Percentiles rank a stretch among this genome's conserved stretches.
Conservation (phyloP, 1,284 basidiomycete genomes). For the Cryptococcus hybrid region DNA sequence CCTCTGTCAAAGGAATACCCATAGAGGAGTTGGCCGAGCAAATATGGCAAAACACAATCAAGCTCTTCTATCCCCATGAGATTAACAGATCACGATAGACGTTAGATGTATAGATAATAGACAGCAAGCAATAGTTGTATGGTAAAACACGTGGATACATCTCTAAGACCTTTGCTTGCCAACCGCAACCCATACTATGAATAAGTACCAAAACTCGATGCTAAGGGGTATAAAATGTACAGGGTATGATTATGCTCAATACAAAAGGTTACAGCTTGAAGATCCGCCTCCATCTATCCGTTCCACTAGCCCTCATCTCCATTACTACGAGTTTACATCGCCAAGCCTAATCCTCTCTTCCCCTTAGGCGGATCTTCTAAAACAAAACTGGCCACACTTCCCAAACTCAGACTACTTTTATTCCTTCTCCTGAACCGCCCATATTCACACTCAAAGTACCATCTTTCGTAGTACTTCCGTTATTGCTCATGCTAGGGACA, state of each 20-base stretch:
- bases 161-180: too few species aligned
- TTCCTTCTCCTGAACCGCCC: slow-evolving; percentile 3
- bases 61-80: slow-evolving; percentile 56
- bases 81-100: neutral
- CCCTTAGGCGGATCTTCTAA: slow-evolving; percentile 33
- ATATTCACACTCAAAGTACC: slow-evolving; percentile 1
- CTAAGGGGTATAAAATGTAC: too few species aligned
- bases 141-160: neutral
- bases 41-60: slow-evolving; percentile 66
- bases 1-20: slow-evolving; percentile 58
- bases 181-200: too few species aligned
- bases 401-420: slow-evolving; percentile 24
- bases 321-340: neutral
- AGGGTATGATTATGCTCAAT: too few species aligned
- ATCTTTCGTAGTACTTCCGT: neutral
- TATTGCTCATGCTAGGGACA: slow-evolving; percentile 17
- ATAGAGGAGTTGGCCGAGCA: slow-evolving; percentile 62
- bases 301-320: too few species aligned
- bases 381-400: slow-evolving; percentile 33
- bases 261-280: too few species aligned
- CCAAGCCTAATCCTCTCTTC: slow-evolving; percentile 6
- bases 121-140: neutral
- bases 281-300: too few species aligned
- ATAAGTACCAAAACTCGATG: too few species aligned
- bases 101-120: neutral